phyloP scores from a whole-genome alignment of 805 yeast genomes.

The Metschnikowia cubensis region DNA sequence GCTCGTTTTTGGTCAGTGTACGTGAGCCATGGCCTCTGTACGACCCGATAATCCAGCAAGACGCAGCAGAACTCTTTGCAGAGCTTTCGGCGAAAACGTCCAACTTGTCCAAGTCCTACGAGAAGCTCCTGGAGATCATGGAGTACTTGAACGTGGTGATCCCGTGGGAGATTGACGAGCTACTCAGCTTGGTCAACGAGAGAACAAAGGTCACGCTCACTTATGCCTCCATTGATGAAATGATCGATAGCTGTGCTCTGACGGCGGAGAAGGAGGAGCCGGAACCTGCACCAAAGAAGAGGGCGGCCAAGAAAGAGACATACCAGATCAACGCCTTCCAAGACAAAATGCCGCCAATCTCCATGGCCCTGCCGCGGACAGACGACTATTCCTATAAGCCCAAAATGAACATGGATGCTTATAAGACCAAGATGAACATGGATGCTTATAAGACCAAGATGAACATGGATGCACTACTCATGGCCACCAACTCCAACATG shows the following conservation, averaged over 20 bases:
- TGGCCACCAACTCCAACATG: slow-evolving; percentile 3
- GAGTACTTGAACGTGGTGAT: slow-evolving; percentile 45
- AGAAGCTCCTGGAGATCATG: slow-evolving; percentile 44
- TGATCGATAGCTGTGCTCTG: slow-evolving; percentile 56
- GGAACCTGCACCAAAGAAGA: neutral
- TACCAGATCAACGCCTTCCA: slow-evolving; percentile 6
- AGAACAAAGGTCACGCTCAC: slow-evolving; percentile 38
- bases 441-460: neutral
- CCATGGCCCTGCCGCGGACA: slow-evolving; percentile 4
- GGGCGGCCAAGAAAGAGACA: neutral
- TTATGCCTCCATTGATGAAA: slow-evolving; percentile 57
- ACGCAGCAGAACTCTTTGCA: slow-evolving; percentile 15
- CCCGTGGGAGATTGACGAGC: slow-evolving; percentile 55
- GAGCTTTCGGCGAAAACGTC: slow-evolving; percentile 9
- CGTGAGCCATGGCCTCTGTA: slow-evolving; percentile 27
- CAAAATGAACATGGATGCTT: slow-evolving; percentile 1
- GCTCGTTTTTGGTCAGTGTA: slow-evolving; percentile 31
- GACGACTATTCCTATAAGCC: neutral
- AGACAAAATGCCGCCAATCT: slow-evolving; percentile 12
- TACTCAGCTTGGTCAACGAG: slow-evolving; percentile 48
- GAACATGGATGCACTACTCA: slow-evolving; percentile 1
- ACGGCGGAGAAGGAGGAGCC: slow-evolving; percentile 25
- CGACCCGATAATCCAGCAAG: slow-evolving; percentile 8
- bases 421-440: slow-evolving; percentile 1
- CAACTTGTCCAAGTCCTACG: slow-evolving; percentile 29